Conservation (phyloP, 2,329 filamentous ascomycete species). For the Aspergillus sp. region DNA sequence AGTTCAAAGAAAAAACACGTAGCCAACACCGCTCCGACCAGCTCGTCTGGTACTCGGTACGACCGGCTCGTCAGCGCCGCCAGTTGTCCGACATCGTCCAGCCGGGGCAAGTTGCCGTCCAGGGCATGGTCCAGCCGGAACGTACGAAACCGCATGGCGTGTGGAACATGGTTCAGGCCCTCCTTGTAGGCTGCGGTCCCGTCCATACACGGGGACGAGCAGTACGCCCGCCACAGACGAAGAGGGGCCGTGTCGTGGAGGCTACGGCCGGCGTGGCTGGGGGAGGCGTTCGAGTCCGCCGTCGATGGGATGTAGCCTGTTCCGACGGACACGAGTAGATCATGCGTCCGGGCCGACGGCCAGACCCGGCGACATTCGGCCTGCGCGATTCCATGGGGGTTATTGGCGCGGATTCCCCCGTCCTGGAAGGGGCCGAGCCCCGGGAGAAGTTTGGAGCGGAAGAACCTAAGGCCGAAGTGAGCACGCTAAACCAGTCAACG, state of each 20-base stretch:
- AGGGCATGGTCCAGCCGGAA: slow-evolving; percentile 12
- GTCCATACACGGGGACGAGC: slow-evolving; percentile 22
- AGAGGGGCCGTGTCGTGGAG: slow-evolving; percentile 6
- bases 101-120: slow-evolving; percentile 7
- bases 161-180: neutral
- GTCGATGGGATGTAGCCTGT: slow-evolving; percentile 13
- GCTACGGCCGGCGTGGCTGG: neutral
- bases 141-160: neutral
- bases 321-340: slow-evolving; percentile 22
- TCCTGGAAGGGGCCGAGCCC: slow-evolving; percentile 20
- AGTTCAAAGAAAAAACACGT: slow-evolving; percentile 23
- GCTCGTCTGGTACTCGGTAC: slow-evolving; percentile 13
- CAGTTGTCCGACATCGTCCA: slow-evolving; percentile 11
- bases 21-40: slow-evolving; percentile 16
- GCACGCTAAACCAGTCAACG: neutral
- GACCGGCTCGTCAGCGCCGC: slow-evolving; percentile 5
- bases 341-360: slow-evolving; percentile 15
- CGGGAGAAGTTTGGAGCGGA: slow-evolving; percentile 13
- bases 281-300: slow-evolving; percentile 1
- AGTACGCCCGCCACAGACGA: slow-evolving; percentile 17
- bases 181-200: slow-evolving; percentile 5
- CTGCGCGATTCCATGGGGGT: slow-evolving; percentile 19
- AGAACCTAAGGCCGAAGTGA: slow-evolving; percentile 17
- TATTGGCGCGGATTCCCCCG: slow-evolving; percentile 25
- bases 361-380: slow-evolving; percentile 19